Evolutionary conservation across 176 grass and related monocot genomes (phyloP).

Genomic region (Musa schizocarpa): DNA sequence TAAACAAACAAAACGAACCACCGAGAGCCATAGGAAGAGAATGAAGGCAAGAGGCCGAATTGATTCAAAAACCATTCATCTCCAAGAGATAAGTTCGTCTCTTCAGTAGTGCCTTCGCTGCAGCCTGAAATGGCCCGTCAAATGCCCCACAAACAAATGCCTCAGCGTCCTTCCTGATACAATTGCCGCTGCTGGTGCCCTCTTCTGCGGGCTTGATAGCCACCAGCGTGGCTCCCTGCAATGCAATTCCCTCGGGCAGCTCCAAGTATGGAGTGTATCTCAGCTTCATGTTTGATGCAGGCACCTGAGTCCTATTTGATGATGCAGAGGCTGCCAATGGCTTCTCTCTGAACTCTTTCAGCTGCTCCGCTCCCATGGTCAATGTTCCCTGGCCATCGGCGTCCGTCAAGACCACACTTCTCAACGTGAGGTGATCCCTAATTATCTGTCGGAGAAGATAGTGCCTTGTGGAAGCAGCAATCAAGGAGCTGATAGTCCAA

Average conservation of each 20-base stretch:
- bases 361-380: slow-evolving; percentile 1
- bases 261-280: slow-evolving; percentile 14
- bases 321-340: slow-evolving; percentile 1
- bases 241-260: neutral
- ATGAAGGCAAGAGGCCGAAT: too few species aligned
- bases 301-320: slow-evolving; percentile 9
- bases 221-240: slow-evolving; percentile 8
- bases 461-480: slow-evolving; percentile 15
- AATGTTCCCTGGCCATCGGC: slow-evolving; percentile 7
- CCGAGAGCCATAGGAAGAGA: too few species aligned
- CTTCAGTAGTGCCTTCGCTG: neutral
- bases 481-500: slow-evolving; percentile 10
- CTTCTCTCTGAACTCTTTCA: slow-evolving; percentile 8
- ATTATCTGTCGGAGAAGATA: slow-evolving; percentile 7
- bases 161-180: neutral
- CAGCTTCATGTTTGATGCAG: slow-evolving; percentile 12
- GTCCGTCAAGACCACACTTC: slow-evolving; percentile 2
- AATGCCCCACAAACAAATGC: slow-evolving; percentile 1
- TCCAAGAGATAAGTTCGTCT: slow-evolving; percentile 1
- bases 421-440: slow-evolving; percentile 3
- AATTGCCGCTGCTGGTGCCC: neutral
- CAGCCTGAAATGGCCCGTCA: neutral
- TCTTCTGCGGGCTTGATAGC: slow-evolving; percentile 3
- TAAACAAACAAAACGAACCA: too few species aligned
- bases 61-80: slow-evolving; percentile 1